Percentiles rank a stretch among this genome's conserved stretches.
Evolutionary conservation across 2,329 filamentous ascomycete species (phyloP).

Genomic region (Juglanconis sp.): DNA sequence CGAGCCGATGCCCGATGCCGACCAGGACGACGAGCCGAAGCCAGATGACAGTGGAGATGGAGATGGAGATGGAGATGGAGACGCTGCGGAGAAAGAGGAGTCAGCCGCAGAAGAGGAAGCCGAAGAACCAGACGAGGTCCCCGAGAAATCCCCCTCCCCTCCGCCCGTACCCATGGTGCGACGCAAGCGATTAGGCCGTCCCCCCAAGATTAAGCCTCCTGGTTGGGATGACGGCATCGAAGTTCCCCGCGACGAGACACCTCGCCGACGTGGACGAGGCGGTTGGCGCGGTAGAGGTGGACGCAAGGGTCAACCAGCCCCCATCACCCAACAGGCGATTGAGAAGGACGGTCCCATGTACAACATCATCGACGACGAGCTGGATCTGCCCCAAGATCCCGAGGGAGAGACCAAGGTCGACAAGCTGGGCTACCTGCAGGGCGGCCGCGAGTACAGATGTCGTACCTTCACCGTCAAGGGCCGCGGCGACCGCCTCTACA

Average conservation of each 20-base stretch:
- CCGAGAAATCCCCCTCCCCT: conserved; percentile 49
- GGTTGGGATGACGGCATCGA: conserved; percentile 70
- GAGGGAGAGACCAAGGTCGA: conserved; percentile 94
- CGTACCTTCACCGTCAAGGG: conserved; percentile 89
- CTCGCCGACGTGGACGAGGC: conserved; percentile 62
- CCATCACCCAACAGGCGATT: conserved; percentile 79
- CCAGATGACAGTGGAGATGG: conserved; percentile 26
- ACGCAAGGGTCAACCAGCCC: conserved; percentile 65
- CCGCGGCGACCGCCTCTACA: conserved; percentile 84
- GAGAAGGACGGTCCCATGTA: conserved; percentile 93
- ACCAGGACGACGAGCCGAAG: conserved; percentile 35
- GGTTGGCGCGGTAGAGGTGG: conserved; percentile 69
- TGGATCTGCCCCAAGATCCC: conserved; percentile 78
- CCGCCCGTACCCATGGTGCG: conserved; percentile 63
- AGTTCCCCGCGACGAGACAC: conserved; percentile 53
- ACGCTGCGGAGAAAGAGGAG: conserved; percentile 36
- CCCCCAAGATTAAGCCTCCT: conserved; percentile 78
- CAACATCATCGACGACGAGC: conserved; percentile 88
- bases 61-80: conserved; percentile 31
- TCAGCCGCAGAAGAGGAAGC: conserved; percentile 36
- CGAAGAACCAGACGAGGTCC: conserved; percentile 30
- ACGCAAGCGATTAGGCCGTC: conserved; percentile 76
- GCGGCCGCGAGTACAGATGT: conserved; percentile 87
- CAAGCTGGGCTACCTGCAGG: conserved; percentile 77
- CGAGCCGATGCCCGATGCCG: conserved; percentile 42